Conservation (phyloP, 1,284 basidiomycete genomes). For the Ganoderma lucidum region DNA sequence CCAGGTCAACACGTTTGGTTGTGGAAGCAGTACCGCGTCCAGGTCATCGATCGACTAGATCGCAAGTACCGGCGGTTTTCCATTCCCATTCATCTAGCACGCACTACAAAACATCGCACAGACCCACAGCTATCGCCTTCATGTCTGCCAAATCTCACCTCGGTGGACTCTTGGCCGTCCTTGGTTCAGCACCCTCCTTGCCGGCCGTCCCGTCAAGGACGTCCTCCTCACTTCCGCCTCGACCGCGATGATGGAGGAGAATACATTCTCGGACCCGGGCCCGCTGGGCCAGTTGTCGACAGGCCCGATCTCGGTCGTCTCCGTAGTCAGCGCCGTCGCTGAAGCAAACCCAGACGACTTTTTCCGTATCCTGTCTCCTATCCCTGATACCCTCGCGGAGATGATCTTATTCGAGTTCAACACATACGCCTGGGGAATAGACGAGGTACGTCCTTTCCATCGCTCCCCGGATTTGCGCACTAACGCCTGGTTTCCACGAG, state of each 20-base stretch:
- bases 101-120: not conserved
- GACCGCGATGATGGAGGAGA: not conserved
- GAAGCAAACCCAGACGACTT: not conserved
- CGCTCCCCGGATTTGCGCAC: not conserved
- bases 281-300: not conserved
- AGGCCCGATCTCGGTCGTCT: not conserved
- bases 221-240: not conserved
- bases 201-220: not conserved
- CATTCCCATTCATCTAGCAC: not conserved
- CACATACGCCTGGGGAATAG: not conserved
- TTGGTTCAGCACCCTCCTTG: conserved; percentile 1
- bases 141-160: not conserved
- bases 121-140: not conserved
- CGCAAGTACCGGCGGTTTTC: not conserved
- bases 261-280: not conserved
- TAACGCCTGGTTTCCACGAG: not conserved
- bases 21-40: not conserved
- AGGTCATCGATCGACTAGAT: not conserved
- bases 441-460: not conserved
- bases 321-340: not conserved
- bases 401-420: not conserved
- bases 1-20: not conserved
- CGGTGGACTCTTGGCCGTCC: not conserved
- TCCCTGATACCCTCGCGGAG: not conserved
- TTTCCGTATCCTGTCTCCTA: not conserved